Evolutionary conservation across 169 alveolate species (phyloP).

Genomic region (Plasmodium berghei): DNA sequence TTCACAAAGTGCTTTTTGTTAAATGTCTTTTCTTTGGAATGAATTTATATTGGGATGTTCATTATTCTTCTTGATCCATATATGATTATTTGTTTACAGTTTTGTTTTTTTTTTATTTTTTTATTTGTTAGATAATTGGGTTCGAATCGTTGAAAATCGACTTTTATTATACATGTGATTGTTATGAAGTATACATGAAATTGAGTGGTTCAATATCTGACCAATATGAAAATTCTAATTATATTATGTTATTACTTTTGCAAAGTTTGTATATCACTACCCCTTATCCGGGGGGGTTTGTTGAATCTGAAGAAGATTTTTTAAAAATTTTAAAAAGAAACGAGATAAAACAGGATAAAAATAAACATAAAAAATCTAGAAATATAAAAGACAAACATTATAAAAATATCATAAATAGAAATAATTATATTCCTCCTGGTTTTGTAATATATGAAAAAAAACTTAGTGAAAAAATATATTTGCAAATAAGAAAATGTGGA

Average conservation of each 20-base stretch:
- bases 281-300: constrained; percentile 72
- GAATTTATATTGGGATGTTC: too few species aligned
- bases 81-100: too few species aligned
- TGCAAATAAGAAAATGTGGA: constrained; percentile 71
- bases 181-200: constrained; percentile 63
- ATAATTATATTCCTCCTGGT: constrained; percentile 66
- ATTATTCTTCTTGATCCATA: too few species aligned
- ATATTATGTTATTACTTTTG: constrained; percentile 64
- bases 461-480: constrained; percentile 56
- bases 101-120: not conserved
- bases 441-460: constrained; percentile 53
- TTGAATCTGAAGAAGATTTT: constrained; percentile 62
- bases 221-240: constrained; percentile 64
- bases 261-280: constrained; percentile 68
- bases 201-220: constrained; percentile 55
- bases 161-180: constrained; percentile 66
- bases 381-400: not conserved
- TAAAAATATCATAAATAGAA: not conserved
- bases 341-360: constrained; percentile 4
- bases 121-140: constrained; percentile 33
- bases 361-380: not conserved
- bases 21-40: too few species aligned
- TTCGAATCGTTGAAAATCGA: constrained; percentile 51
- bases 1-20: not conserved
- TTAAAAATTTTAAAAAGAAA: constrained; percentile 32